A percentile compares a stretch with the other conserved stretches of the same genome.
These are phyloP conservation scores for Termitomyces sp. DNA, from an alignment of 768 basidiomycete species.

Conservation along the genomic window DNA sequence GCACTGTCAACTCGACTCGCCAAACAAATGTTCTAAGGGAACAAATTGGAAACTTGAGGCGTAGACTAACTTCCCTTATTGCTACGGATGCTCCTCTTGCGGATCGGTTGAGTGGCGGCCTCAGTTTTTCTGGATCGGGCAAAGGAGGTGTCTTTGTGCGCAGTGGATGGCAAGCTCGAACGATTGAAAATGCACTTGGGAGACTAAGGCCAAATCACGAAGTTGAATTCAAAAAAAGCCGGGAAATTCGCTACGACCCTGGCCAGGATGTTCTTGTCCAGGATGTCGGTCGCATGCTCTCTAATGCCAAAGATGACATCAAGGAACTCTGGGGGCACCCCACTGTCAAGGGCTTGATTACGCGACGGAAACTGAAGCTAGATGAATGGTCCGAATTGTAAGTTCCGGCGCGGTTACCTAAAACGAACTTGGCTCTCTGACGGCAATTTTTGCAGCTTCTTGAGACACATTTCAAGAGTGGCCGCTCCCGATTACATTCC, in stretches of 20 bases:
- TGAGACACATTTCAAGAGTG: constrained; percentile 68
- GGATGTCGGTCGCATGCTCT: constrained; percentile 56
- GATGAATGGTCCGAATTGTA: constrained; percentile 91
- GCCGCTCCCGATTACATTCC: constrained; percentile 66
- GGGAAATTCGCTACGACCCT: constrained; percentile 24
- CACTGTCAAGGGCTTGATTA: constrained; percentile 62
- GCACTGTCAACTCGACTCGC: constrained; percentile 20
- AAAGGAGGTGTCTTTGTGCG: constrained; percentile 74
- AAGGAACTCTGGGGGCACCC: constrained; percentile 68
- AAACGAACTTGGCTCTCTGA: constrained; percentile 8
- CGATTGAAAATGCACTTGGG: constrained; percentile 47
- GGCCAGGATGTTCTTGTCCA: constrained; percentile 52
- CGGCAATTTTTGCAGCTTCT: constrained; percentile 44
- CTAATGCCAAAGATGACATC: constrained; percentile 57
- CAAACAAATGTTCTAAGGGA: constrained; percentile 22
- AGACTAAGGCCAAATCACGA: constrained; percentile 27
- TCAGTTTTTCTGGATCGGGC: constrained; percentile 69
- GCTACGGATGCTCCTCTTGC: constrained; percentile 59
- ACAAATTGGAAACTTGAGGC: constrained; percentile 51
- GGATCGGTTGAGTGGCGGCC: constrained; percentile 68
- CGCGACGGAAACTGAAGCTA: constrained; percentile 63
- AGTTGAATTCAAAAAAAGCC: constrained; percentile 25
- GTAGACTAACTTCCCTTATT: constrained; percentile 54
- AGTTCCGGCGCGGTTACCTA: constrained; percentile 25
- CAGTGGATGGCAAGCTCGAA: constrained; percentile 75